Evolutionary conservation across 441 rosid species (phyloP).

Genomic region (Arabidopsis hybrid): DNA sequence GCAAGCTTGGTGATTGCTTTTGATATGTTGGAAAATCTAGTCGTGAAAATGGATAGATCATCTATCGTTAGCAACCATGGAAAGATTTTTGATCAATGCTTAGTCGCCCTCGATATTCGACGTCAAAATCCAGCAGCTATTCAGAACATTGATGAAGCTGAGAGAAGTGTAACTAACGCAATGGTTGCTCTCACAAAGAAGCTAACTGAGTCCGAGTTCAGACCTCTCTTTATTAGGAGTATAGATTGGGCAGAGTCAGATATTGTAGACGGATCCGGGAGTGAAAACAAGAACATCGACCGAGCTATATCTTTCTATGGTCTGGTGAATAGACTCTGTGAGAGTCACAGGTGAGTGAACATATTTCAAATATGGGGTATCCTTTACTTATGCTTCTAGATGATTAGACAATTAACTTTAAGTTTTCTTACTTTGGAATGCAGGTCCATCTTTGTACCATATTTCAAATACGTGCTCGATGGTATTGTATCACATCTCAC

Average conservation of each 20-base stretch:
- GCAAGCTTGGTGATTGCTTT: constrained; percentile 78
- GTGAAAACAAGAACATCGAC: constrained; percentile 53
- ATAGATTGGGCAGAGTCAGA: constrained; percentile 90
- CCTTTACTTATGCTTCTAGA: constrained; percentile 17
- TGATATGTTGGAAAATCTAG: constrained; percentile 73
- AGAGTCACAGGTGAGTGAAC: constrained; percentile 80
- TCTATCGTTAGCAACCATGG: constrained; percentile 68
- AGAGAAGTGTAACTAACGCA: constrained; percentile 68
- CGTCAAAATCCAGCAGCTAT: constrained; percentile 69
- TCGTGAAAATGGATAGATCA: constrained; percentile 80
- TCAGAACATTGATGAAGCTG: constrained; percentile 67
- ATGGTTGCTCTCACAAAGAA: constrained; percentile 83
- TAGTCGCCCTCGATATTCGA: constrained; percentile 90
- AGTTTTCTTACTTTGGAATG: constrained; percentile 38
- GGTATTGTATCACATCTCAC: constrained; percentile 71
- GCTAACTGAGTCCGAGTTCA: constrained; percentile 94
- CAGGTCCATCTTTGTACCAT: constrained; percentile 96
- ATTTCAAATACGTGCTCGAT: constrained; percentile 83
- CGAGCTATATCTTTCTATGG: constrained; percentile 85
- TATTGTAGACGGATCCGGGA: constrained; percentile 54
- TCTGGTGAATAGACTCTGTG: constrained; percentile 79
- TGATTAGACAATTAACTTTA: constrained; percentile 24
- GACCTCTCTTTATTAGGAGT: constrained; percentile 83
- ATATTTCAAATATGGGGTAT: neutral
- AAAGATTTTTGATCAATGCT: constrained; percentile 84